These are phyloP conservation scores for Sclerotinia trifoliorum DNA, from an alignment of 2,329 filamentous ascomycete species.

Conservation along the genomic window DNA sequence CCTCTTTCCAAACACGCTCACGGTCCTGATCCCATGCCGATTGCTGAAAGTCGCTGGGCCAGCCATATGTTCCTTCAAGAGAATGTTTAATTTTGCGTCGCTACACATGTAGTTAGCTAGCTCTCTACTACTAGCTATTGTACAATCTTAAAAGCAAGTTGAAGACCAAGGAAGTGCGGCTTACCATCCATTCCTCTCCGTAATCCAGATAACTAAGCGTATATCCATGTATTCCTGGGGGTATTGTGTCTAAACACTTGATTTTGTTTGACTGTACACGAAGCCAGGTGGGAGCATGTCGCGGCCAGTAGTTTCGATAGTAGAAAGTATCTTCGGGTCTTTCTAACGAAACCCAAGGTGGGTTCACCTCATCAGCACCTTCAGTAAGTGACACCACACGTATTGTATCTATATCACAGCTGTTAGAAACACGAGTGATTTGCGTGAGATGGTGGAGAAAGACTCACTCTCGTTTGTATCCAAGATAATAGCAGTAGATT, in stretches of 20 bases:
- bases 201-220: background rate
- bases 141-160: too few relatives aligned
- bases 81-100: background rate
- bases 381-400: background rate
- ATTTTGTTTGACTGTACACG: conserved; percentile 1
- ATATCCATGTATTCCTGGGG: background rate
- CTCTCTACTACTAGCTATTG: too few relatives aligned
- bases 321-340: background rate
- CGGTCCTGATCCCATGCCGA: background rate
- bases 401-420: background rate
- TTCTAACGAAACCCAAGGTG: background rate
- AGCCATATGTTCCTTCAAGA: conserved; percentile 3
- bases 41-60: background rate
- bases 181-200: conserved; percentile 2
- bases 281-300: conserved; percentile 12
- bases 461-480: background rate
- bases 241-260: background rate
- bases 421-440: background rate
- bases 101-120: background rate
- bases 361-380: background rate
- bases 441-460: too few relatives aligned
- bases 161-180: background rate
- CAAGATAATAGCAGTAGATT: background rate
- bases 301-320: conserved; percentile 6
- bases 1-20: background rate